A percentile compares a stretch with the other conserved stretches of the same genome.
Evolutionary conservation across 1,139 yeast species (phyloP).

Genomic region (Pichia norvegensis): DNA sequence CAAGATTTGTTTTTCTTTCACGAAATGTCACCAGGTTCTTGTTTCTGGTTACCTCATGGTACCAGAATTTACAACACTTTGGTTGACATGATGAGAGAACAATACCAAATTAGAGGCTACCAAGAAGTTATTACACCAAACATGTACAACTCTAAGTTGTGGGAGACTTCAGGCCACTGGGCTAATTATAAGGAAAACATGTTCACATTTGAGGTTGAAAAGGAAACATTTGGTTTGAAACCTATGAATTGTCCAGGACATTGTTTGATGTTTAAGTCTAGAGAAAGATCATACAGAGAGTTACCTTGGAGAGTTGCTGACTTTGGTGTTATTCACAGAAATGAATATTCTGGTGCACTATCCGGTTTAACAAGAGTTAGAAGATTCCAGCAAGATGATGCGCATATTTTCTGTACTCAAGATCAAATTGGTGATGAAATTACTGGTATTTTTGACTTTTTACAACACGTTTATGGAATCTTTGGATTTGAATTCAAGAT

Average conservation of each 20-base stretch:
- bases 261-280: conserved; percentile 73
- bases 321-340: conserved; percentile 89
- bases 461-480: conserved; percentile 69
- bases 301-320: conserved; percentile 86
- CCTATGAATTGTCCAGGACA: conserved; percentile 99
- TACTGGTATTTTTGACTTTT: conserved; percentile 60
- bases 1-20: conserved; percentile 93
- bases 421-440: conserved; percentile 80
- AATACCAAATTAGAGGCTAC: conserved; percentile 86
- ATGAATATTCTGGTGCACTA: conserved; percentile 91
- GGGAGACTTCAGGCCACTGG: conserved; percentile 99
- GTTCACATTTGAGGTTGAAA: conserved; percentile 94
- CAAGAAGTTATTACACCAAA: conserved; percentile 98
- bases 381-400: conserved; percentile 97
- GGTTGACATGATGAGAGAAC: conserved; percentile 66
- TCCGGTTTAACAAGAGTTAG: conserved; percentile 93
- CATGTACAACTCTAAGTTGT: conserved; percentile 88
- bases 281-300: conserved; percentile 83
- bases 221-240: conserved; percentile 81
- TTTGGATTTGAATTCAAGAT: conserved; percentile 74
- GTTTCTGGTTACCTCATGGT: conserved; percentile 98
- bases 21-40: conserved; percentile 95
- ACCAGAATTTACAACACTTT: conserved; percentile 88
- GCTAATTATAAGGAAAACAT: conserved; percentile 92
- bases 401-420: conserved; percentile 87